phyloP scores from a whole-genome alignment of 176 grass and related monocot species.

The Rhipidocladum racemiflorum region DNA sequence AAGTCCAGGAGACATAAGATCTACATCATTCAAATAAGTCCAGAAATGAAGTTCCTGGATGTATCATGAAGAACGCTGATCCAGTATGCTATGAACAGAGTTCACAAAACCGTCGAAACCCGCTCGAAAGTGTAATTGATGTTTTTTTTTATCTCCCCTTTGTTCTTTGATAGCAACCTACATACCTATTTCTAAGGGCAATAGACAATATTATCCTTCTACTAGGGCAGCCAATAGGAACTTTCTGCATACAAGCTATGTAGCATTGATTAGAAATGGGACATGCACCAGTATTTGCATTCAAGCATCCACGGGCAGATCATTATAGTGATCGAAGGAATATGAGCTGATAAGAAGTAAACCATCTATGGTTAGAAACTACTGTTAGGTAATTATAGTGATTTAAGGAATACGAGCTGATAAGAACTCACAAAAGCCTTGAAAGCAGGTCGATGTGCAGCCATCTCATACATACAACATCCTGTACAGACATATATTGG shows the following conservation, averaged over 20 bases:
- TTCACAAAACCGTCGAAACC: too few species aligned
- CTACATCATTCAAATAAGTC: slow-evolving; percentile 29
- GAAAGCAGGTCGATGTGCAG: slow-evolving; percentile 93
- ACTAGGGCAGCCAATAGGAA: not conserved
- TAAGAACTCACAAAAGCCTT: slow-evolving; percentile 95
- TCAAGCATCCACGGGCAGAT: slow-evolving; percentile 13
- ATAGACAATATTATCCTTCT: slow-evolving; percentile 8
- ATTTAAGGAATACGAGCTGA: not conserved
- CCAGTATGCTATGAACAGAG: not conserved
- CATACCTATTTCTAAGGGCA: not conserved
- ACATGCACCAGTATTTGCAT: not conserved
- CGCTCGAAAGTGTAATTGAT: not conserved
- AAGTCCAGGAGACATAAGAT: slow-evolving; percentile 22
- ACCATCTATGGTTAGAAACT: slow-evolving; percentile 1
- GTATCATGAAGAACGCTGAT: slow-evolving; percentile 34
- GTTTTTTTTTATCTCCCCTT: slow-evolving; percentile 1
- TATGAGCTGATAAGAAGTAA: not conserved
- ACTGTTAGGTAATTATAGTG: not conserved
- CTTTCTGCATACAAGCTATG: not conserved
- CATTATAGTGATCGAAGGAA: not conserved
- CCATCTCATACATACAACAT: slow-evolving; percentile 98
- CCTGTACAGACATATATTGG: slow-evolving; percentile 45
- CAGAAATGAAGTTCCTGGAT: slow-evolving; percentile 35
- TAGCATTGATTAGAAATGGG: slow-evolving; percentile 8
- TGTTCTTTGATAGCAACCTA: not conserved